These are phyloP conservation scores for Xylariomycetidae sp. DNA, from an alignment of 2,329 filamentous ascomycete genomes.

Conservation along the genomic window DNA sequence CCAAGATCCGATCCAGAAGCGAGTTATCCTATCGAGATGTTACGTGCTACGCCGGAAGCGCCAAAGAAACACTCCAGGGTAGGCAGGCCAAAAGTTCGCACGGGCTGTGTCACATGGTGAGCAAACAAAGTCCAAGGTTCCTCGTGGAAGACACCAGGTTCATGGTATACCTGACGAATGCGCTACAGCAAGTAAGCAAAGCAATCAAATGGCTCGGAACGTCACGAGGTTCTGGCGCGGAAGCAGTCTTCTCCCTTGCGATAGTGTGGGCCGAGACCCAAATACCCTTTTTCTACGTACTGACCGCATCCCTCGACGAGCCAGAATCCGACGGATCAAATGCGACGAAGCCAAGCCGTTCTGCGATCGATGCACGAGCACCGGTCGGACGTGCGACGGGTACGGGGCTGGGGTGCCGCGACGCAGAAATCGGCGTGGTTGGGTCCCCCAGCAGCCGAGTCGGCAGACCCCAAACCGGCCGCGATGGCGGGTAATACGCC, in stretches of 20 bases:
- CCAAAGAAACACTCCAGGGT: conserved; percentile 25
- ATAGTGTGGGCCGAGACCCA: too few relatives aligned
- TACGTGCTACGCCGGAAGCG: too few relatives aligned
- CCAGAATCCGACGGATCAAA: conserved; percentile 31
- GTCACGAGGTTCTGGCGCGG: too few relatives aligned
- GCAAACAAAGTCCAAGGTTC: too few relatives aligned
- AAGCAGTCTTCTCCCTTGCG: too few relatives aligned
- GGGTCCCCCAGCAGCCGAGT: neutral
- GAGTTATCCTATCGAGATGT: too few relatives aligned
- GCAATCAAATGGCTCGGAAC: too few relatives aligned
- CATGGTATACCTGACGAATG: conserved; percentile 6
- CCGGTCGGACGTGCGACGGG: conserved; percentile 30
- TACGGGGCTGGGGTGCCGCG: conserved; percentile 22
- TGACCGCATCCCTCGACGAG: neutral
- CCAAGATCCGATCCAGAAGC: too few relatives aligned
- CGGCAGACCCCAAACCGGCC: conserved; percentile 10
- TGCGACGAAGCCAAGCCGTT: conserved; percentile 31
- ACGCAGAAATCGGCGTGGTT: conserved; percentile 9
- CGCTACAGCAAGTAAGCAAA: conserved; percentile 23
- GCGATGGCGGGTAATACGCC: conserved; percentile 25
- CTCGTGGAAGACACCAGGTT: too few relatives aligned
- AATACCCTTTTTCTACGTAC: conserved; percentile 1
- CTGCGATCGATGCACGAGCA: conserved; percentile 30
- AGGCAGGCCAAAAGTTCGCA: conserved; percentile 34
- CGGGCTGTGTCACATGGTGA: conserved; percentile 37